These are phyloP conservation scores for Rhizopogon salebrosus DNA, from an alignment of 768 basidiomycete genomes.

Conservation along the genomic window DNA sequence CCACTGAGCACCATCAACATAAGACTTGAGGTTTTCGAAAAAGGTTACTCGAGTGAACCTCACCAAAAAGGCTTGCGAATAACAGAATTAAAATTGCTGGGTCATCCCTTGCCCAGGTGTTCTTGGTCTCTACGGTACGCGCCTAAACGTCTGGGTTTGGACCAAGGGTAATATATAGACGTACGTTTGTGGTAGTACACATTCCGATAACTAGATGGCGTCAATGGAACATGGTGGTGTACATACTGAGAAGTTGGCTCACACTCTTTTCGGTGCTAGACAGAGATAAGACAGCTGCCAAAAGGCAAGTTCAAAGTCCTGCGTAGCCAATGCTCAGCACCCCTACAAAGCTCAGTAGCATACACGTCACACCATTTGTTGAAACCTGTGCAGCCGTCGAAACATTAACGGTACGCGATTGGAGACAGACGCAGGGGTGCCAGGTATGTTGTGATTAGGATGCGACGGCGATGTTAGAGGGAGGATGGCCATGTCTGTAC, in stretches of 20 bases:
- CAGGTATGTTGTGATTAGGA: conserved; percentile 13
- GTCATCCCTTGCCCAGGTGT: conserved; percentile 97
- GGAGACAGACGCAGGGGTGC: conserved; percentile 22
- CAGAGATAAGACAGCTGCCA: conserved; percentile 96
- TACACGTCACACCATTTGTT: conserved; percentile 67
- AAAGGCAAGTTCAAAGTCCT: conserved; percentile 96
- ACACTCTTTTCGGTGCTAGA: conserved; percentile 90
- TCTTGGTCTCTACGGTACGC: conserved; percentile 77
- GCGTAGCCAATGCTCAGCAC: conserved; percentile 4
- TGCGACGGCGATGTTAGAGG: conserved; percentile 25
- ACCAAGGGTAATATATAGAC: not conserved
- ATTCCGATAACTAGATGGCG: conserved; percentile 70
- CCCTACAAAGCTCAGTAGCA: not conserved
- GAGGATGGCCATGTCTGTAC: conserved; percentile 28
- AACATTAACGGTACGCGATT: conserved; percentile 77
- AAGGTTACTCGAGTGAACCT: not conserved
- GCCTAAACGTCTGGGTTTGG: not conserved
- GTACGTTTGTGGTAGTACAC: conserved; percentile 96
- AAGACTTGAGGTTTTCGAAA: not conserved
- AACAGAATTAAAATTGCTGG: conserved; percentile 92
- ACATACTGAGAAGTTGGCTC: conserved; percentile 17
- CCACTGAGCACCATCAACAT: conserved; percentile 46
- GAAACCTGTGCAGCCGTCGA: conserved; percentile 71
- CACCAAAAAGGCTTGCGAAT: conserved; percentile 71
- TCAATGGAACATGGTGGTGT: conserved; percentile 8